Evolutionary conservation across 2,329 filamentous ascomycete genomes (phyloP).

Genomic region (Pyrenophora seminiperda): DNA sequence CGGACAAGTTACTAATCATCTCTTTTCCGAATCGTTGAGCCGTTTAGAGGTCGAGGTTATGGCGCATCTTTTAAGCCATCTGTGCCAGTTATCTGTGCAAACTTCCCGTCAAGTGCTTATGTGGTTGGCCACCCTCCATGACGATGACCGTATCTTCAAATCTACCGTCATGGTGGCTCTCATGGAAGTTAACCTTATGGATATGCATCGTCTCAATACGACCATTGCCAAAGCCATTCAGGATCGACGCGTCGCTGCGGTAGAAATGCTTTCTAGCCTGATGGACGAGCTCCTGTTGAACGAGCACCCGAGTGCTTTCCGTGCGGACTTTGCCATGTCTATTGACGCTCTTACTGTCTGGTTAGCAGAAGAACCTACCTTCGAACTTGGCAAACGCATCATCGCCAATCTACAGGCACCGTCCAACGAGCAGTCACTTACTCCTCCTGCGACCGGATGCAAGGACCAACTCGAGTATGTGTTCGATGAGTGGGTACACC

Average conservation of each 20-base stretch:
- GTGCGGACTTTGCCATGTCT: constrained; percentile 83
- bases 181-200: constrained; percentile 64
- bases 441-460: constrained; percentile 63
- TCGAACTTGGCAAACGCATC: constrained; percentile 70
- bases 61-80: constrained; percentile 63
- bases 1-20: constrained; percentile 60
- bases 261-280: constrained; percentile 80
- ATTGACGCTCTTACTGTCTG: constrained; percentile 81
- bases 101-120: constrained; percentile 61
- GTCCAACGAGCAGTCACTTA: constrained; percentile 58
- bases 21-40: constrained; percentile 61
- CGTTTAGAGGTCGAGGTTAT: constrained; percentile 67
- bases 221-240: constrained; percentile 75
- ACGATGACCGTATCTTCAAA: constrained; percentile 65
- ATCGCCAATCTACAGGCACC: constrained; percentile 68
- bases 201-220: constrained; percentile 63
- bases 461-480: constrained; percentile 91
- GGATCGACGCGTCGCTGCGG: constrained; percentile 70
- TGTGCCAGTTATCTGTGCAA: constrained; percentile 65
- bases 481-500: constrained; percentile 91
- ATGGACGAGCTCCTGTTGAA: constrained; percentile 79
- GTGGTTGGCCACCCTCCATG: constrained; percentile 58
- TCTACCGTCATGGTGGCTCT: constrained; percentile 65
- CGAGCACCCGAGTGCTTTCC: constrained; percentile 76
- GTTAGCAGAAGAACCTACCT: constrained; percentile 73